Base-by-base conservation (phyloP, 208 protist species). In the Phytomonas sp. region DNA sequence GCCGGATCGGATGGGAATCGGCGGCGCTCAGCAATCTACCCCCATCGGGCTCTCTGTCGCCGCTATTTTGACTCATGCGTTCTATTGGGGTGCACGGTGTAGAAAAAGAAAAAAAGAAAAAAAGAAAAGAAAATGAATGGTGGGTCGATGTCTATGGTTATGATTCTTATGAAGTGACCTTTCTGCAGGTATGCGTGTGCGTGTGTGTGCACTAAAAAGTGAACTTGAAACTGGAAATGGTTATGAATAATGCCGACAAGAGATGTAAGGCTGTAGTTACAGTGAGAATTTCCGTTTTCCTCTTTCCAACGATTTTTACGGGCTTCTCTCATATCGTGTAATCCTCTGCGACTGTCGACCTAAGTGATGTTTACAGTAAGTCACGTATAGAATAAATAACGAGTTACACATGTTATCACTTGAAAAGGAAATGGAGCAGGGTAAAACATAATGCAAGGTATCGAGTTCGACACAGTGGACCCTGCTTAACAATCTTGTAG, bases 201-300 rank as follows among this genome's bases (percentile, higher is more conserved):
- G 64, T 72, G 56, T 51, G 60, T 66, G 59, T 64, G 68, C 7
- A 62, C 66, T 60, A 59, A 62, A 8, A 62, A 26, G 7, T 43
- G 59, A 17, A 34, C 29, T 28, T 28, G 30, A 20, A 43, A 6
- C 28, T 64, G 31, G 29, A 62, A 46, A 33, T 29, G 15, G 15
- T 20, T 26, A 51, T 28, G 1, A 30, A 40, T 30, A 33, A 64
- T 33, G 34, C 31, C 2, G 29, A 64, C 6, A 64, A 64, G 61
- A 26, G 56, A 5, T 2, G 60, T 15, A 5, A 29, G 17, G 5
- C 11, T 8, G 31, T 29, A 29, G 56, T 56, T 34, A 69, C 37
- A 23, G 37, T 29, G 66, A 30, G 5, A 30, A 61, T 61, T 61
- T 61, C 5, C 29, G 59, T 61, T 8, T 61, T 29, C 28, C 29